Percentiles rank a stretch among this genome's conserved stretches.
These are phyloP conservation scores for Xylaria sp. DNA, from an alignment of 2,329 filamentous ascomycete species.

Conservation along the genomic window DNA sequence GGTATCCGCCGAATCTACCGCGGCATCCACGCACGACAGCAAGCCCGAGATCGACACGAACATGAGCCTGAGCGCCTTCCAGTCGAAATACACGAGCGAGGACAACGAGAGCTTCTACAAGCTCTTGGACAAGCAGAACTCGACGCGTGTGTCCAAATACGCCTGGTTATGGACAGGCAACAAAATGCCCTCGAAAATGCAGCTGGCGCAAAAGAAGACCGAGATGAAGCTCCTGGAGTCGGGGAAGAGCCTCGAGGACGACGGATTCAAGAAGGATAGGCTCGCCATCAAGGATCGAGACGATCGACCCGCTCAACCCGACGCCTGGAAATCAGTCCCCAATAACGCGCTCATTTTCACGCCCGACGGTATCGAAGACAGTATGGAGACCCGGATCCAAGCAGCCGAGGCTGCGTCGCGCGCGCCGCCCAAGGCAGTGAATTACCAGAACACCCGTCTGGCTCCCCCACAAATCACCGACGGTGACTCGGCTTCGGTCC, in stretches of 20 bases:
- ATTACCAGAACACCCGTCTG: conserved; percentile 79
- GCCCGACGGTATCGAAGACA: conserved; percentile 60
- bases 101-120: conserved; percentile 97
- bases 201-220: conserved; percentile 60
- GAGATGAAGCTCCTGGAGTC: conserved; percentile 47
- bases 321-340: conserved; percentile 69
- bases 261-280: conserved; percentile 53
- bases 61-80: conserved; percentile 79
- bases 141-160: conserved; percentile 76
- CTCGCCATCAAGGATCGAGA: conserved; percentile 62
- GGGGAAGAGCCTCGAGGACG: conserved; percentile 44
- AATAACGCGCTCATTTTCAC: conserved; percentile 85
- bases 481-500: conserved; percentile 40
- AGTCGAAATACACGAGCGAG: conserved; percentile 91
- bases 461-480: conserved; percentile 43
- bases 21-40: conserved; percentile 32
- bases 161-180: conserved; percentile 86
- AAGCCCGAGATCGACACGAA: conserved; percentile 60
- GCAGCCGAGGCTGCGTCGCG: conserved; percentile 64
- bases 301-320: conserved; percentile 68
- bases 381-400: conserved; percentile 58
- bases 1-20: conserved; percentile 38
- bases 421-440: conserved; percentile 69
- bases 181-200: conserved; percentile 75
- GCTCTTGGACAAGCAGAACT: conserved; percentile 84